Percentiles rank a stretch among this genome's conserved stretches.
Evolutionary conservation across 129 eudicot genomes (phyloP).

Genomic region (Tanacetum coccineum): DNA sequence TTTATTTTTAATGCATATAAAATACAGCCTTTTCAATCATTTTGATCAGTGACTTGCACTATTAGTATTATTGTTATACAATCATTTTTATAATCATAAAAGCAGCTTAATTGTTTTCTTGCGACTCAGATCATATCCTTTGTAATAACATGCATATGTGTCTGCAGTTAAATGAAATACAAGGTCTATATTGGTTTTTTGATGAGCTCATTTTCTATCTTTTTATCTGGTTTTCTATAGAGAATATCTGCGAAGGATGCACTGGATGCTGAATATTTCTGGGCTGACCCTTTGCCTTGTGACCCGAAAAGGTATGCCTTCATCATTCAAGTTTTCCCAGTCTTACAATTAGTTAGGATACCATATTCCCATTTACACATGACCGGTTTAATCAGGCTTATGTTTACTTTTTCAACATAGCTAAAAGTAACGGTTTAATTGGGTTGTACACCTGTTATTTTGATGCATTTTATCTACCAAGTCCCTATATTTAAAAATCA

Average conservation of each 20-base stretch:
- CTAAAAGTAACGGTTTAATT: too few relatives aligned
- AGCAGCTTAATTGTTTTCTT: too few relatives aligned
- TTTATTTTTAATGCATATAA: neutral
- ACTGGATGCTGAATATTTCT: slow-evolving; percentile 91
- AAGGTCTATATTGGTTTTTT: too few relatives aligned
- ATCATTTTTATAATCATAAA: too few relatives aligned
- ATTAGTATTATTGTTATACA: too few relatives aligned
- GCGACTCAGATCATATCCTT: too few relatives aligned
- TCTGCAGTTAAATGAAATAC: too few relatives aligned
- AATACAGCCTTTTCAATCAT: neutral
- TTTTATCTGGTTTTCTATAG: slow-evolving; percentile 31
- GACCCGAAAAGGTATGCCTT: slow-evolving; percentile 76
- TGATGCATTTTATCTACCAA: neutral
- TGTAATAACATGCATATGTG: too few relatives aligned
- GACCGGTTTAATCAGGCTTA: too few relatives aligned
- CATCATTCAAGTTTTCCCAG: neutral
- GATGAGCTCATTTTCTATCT: neutral
- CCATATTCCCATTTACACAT: neutral
- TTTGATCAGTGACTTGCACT: neutral
- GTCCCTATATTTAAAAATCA: neutral
- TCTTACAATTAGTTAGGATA: neutral
- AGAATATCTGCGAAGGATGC: slow-evolving; percentile 96
- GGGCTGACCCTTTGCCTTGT: slow-evolving; percentile 94
- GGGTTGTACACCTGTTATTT: neutral
- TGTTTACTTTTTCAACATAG: too few relatives aligned